Conservation (phyloP, 257 asterid species). For the Capsicum pubescens region DNA sequence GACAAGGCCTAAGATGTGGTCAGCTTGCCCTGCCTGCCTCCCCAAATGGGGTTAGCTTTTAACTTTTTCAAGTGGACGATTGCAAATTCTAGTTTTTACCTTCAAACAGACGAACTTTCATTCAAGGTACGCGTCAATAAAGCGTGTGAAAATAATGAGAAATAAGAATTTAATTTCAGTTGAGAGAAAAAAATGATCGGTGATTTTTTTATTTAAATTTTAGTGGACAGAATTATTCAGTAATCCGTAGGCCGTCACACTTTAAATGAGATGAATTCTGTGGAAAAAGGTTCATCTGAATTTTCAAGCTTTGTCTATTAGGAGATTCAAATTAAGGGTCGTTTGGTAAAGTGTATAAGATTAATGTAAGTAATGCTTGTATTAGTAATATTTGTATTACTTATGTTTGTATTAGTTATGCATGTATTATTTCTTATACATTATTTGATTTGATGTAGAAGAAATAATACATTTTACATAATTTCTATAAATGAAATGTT, state of each 20-base stretch:
- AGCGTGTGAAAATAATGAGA: not conserved
- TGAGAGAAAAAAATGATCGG: not conserved
- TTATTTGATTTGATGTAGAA: too few species aligned
- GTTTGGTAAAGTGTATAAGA: too few species aligned
- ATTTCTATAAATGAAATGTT: too few species aligned
- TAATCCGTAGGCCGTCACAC: not conserved
- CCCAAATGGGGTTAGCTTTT: not conserved
- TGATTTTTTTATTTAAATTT: not conserved
- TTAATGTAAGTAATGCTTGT: too few species aligned
- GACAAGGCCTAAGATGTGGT: not conserved
- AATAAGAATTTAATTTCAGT: not conserved
- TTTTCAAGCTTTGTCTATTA: not conserved
- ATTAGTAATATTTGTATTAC: too few species aligned
- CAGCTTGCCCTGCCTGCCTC: not conserved
- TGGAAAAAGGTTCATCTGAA: not conserved
- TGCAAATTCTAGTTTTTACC: not conserved
- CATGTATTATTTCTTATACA: too few species aligned
- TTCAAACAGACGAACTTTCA: not conserved
- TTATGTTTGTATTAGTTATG: too few species aligned
- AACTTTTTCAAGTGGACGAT: constrained; percentile 6
- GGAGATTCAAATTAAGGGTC: not conserved
- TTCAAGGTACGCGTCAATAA: not conserved
- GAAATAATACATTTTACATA: too few species aligned
- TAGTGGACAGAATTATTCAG: not conserved
- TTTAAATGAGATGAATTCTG: not conserved